A percentile compares a stretch with the other conserved stretches of the same genome.
Evolutionary conservation across 129 eudicot species (phyloP).

Genomic region (Kitagawia praeruptora): DNA sequence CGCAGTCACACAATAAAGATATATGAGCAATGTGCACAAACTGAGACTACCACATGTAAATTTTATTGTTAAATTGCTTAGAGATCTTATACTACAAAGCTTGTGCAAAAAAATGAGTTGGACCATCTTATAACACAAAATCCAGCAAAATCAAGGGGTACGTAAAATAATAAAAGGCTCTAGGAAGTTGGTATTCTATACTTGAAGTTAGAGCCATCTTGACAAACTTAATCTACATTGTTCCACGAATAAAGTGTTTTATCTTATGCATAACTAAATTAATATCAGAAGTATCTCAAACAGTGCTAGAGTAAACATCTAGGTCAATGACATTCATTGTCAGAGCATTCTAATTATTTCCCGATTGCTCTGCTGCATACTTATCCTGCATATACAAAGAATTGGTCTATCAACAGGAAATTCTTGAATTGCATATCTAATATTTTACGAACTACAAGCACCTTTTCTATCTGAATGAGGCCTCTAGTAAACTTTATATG

Average conservation of each 20-base stretch:
- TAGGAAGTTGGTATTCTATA: too few species aligned
- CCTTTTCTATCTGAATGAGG: neutral
- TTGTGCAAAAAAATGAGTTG: neutral
- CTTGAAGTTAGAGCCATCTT: neutral
- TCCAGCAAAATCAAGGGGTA: too few species aligned
- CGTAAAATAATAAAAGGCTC: too few species aligned
- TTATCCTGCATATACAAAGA: constrained; percentile 49
- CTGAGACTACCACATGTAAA: neutral
- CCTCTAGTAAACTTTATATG: neutral
- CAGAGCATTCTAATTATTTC: constrained; percentile 32
- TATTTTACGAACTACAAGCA: neutral
- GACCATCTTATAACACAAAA: neutral
- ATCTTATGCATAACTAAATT: neutral
- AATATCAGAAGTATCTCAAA: constrained; percentile 34
- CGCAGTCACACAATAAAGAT: too few species aligned
- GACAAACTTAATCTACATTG: neutral
- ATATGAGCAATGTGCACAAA: neutral
- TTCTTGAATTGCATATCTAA: neutral
- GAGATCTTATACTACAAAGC: neutral
- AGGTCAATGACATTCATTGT: constrained; percentile 85
- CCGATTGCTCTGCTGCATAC: constrained; percentile 65
- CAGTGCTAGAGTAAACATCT: constrained; percentile 55
- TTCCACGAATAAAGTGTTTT: neutral
- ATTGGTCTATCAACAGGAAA: neutral
- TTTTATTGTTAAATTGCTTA: neutral